phyloP scores from a whole-genome alignment of 2,329 filamentous ascomycete species.

The Ceratocystis colombiana region DNA sequence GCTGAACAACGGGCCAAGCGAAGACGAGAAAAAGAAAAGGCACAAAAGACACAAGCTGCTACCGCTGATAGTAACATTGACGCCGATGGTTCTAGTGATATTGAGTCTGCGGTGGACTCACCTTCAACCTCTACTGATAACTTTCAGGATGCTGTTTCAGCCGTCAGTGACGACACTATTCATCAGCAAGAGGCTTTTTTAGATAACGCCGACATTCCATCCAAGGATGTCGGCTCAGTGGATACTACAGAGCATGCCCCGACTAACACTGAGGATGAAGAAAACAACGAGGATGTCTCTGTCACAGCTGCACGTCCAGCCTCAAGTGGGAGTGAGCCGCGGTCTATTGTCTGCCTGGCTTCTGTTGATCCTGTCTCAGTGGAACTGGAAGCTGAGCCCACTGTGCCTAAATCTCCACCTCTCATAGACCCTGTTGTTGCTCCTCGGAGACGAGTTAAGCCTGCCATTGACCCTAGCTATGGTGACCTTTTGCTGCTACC shows the following conservation, averaged over 20 bases:
- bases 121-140: constrained; percentile 6
- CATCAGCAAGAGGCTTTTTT: constrained; percentile 51
- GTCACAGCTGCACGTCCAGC: background rate
- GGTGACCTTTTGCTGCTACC: constrained; percentile 55
- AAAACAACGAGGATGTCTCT: background rate
- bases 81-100: background rate
- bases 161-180: background rate
- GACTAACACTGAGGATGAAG: background rate
- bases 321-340: background rate
- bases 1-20: constrained; percentile 10
- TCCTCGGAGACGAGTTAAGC: constrained; percentile 47
- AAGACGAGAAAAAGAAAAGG: constrained; percentile 15
- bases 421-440: constrained; percentile 32
- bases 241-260: constrained; percentile 31
- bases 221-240: constrained; percentile 52
- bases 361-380: background rate
- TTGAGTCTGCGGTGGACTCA: constrained; percentile 13
- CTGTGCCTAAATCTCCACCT: constrained; percentile 30
- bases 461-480: constrained; percentile 56
- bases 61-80: background rate
- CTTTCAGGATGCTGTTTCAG: constrained; percentile 6
- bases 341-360: background rate
- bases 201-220: constrained; percentile 60
- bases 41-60: background rate
- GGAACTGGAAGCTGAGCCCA: background rate